Base-by-base conservation (phyloP, 2,329 filamentous ascomycete genomes). In the Cadophora gregata region DNA sequence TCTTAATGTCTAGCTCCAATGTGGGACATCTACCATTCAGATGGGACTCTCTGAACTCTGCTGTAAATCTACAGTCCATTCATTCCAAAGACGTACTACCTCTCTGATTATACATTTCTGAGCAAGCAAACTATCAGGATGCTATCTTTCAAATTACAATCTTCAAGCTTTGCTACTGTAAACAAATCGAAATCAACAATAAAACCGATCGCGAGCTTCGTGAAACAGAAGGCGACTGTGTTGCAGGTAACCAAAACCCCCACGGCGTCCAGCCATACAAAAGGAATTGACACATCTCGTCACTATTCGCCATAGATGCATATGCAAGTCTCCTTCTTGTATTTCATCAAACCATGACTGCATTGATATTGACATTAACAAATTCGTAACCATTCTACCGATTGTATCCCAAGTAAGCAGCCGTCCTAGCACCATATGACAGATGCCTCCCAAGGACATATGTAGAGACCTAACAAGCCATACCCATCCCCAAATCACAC, bases 401-500 rank as follows among this genome's bases (percentile, higher is more conserved):
- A n/a, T 6, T 19, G 25, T 53, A 53, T 31, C 51, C 51, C 42
- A 47, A 21, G n/a, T 21, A 21, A 47, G 1, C 19, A 47, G 7
- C 14, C 42, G 2, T 5, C 31, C 31, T 5, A 36, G 31, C 31
- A 36, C 12, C 31, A 6, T 36, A 36, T 6, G 31, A 36, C 12
- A 36, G 31, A 36, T 5, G 31, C 31, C 12, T 36, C 12, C 5
- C 12, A 36, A 36, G 12, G 12, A 12, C 31, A 12, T 36, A n/a
- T n/a, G 14, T 19, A 42, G 38, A 16, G 12, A n/a, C 19, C 33
- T 58, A 76, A 68, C 73, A 76, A 66, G 71, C 69, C 65, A 65
- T 67, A 42, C 70, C 59, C 61, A 72, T 65, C 27, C 71, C 70
- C 65, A 75, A 64, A 69, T 75, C 67, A 55, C 65, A 27, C 47